Evolutionary conservation across 345 rosid species (phyloP), one percentile per base, ranked within the genome.

Genomic region (Limnanthes douglasii): DNA sequence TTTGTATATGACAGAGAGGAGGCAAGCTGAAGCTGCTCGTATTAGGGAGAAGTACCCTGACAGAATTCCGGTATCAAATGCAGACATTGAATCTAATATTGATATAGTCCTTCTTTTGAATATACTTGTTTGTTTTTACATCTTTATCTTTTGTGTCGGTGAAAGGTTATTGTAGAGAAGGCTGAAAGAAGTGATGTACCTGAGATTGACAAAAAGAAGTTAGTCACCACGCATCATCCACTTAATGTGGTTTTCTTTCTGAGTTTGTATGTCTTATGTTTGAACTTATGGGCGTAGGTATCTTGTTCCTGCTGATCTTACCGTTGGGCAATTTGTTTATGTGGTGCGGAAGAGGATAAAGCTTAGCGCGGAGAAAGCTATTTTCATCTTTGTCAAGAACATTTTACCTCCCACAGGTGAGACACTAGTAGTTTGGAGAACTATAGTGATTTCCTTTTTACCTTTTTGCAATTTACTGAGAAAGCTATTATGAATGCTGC

Each of bases 121-220:
- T n/a, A n/a, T n/a, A n/a, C n/a, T n/a, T n/a, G n/a, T n/a, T n/a
- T n/a, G n/a, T n/a, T n/a, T n/a, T n/a, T n/a, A n/a, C n/a, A n/a
- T n/a, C n/a, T n/a, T n/a, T n/a, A n/a, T n/a, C n/a, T n/a, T n/a
- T n/a, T n/a, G n/a, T n/a, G n/a, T n/a, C n/a, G n/a, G n/a, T n/a
- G n/a, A n/a, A n/a, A 84, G 95, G 95, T 90, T 46, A 90, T 90
- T 11, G 95, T 84, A 0, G 98, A 90, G 56, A 84, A 79, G 64
- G 86, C 88, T 21, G 94, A 90, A 41, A 90, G 75, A 70, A 80
- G 78, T 20, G 98, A 84, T 55, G 95, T 90, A 8, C 95, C 95
- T 15, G 94, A 84, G 27, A 90, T 90, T 53, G 98, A 90, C 48
- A 90, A 84, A 73, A 90, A 80, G 44, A 90, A 90, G 98, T 80